These are phyloP conservation scores for Auricularia auricula-judae DNA, from an alignment of 768 basidiomycete species.

Conservation along the genomic window DNA sequence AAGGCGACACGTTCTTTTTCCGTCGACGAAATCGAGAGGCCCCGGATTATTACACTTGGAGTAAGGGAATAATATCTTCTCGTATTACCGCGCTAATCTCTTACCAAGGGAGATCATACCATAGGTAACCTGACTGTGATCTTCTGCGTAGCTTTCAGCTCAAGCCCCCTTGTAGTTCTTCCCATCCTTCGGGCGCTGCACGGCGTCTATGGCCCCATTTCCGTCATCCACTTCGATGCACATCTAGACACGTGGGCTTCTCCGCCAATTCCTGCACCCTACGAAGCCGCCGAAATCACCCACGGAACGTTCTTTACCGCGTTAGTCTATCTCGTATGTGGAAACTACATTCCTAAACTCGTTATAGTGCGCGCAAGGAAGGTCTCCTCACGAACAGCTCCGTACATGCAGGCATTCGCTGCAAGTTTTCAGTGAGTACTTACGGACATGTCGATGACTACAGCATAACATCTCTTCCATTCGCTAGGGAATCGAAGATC, in stretches of 20 bases:
- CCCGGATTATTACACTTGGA: constrained; percentile 66
- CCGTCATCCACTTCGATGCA: constrained; percentile 77
- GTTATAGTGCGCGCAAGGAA: constrained; percentile 47
- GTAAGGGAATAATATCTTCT: too few species aligned
- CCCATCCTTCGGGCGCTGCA: constrained; percentile 74
- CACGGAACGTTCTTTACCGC: constrained; percentile 79
- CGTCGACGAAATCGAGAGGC: constrained; percentile 54
- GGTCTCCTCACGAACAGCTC: constrained; percentile 62
- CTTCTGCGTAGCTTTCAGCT: too few species aligned
- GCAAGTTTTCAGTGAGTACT: constrained; percentile 36
- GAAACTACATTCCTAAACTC: background rate
- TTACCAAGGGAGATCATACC: constrained; percentile 60
- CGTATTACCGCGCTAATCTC: too few species aligned
- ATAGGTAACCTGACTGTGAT: constrained; percentile 23
- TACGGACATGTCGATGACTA: background rate
- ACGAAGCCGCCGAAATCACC: constrained; percentile 39
- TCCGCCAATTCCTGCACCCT: constrained; percentile 19
- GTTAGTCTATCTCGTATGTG: constrained; percentile 14
- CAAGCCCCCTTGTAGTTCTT: constrained; percentile 30
- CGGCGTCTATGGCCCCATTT: constrained; percentile 70
- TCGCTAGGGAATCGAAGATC: constrained; percentile 43
- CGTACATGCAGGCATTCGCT: constrained; percentile 79
- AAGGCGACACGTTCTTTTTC: constrained; percentile 25
- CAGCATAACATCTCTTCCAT: background rate
- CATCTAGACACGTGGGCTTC: constrained; percentile 59